These are phyloP conservation scores for Phytophthora macrochlamydospora DNA, from an alignment of 352 stramenopile species.

Conservation along the genomic window DNA sequence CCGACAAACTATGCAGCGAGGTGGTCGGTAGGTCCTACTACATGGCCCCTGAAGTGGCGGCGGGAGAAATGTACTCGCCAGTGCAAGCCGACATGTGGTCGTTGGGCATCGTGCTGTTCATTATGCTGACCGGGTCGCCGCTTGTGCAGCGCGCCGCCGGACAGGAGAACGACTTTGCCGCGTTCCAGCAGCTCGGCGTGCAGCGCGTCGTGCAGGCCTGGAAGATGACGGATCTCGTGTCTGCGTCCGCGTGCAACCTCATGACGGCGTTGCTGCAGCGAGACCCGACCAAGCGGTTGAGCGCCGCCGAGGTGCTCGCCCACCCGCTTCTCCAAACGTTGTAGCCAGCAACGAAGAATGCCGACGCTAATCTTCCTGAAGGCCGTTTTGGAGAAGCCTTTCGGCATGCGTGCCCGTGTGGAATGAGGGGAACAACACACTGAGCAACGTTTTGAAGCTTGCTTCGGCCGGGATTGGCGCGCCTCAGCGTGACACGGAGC, in stretches of 20 bases:
- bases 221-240: conserved; percentile 38
- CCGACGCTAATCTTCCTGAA: too few relatives aligned
- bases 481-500: too few relatives aligned
- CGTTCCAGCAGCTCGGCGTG: conserved; percentile 45
- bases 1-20: conserved; percentile 13
- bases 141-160: conserved; percentile 35
- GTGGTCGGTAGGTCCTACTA: conserved; percentile 56
- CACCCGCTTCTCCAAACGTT: not conserved
- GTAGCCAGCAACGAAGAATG: too few relatives aligned
- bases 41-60: conserved; percentile 63
- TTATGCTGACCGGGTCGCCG: conserved; percentile 69
- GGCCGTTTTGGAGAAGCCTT: too few relatives aligned
- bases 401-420: too few relatives aligned
- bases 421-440: too few relatives aligned
- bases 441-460: too few relatives aligned
- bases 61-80: conserved; percentile 40
- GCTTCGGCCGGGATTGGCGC: too few relatives aligned
- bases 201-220: conserved; percentile 54
- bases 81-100: conserved; percentile 71
- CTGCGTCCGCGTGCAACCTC: conserved; percentile 8
- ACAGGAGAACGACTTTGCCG: conserved; percentile 40
- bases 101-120: conserved; percentile 69
- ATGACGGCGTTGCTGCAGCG: not conserved
- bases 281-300: not conserved
- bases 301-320: not conserved